Base-by-base conservation (phyloP, 2,329 filamentous ascomycete genomes). In the Colletotrichum melonis region DNA sequence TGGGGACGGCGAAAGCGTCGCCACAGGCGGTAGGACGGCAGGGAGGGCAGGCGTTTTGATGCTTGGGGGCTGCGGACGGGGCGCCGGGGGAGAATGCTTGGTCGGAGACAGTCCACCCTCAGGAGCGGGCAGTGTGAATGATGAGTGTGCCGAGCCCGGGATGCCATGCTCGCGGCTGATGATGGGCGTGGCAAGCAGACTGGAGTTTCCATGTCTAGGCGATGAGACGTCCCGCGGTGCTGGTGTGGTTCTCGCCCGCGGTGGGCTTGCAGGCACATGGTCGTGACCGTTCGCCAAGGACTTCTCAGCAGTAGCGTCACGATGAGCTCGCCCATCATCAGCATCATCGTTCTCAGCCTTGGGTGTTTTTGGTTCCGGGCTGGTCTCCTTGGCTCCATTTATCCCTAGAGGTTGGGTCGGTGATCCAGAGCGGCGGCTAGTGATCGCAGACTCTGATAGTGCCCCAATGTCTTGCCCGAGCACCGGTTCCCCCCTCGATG, bases 1-100 rank as follows among this genome's bases (percentile, higher is more conserved):
- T 2, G 88, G 87, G 55, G 87, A 89, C 0, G 91, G 91, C 11
- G 89, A 88, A 60, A 93, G 79, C 1, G 88, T 84, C 54, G 89
- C 86, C 2, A 87, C 80, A 0, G 91, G 91, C 5, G 91, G 91
- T 3, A 92, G 81, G 28, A 92, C 85, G 0, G 88, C 83, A 16
- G 84, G 79, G 22, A 30, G 79, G 78, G 49, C 71, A 24, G 73
- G 65, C 2, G 69, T 70, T 35, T 69, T 73, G 55, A 63, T 55
- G 30, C 66, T 69, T 12, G 74, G 54, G 16, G 74, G 67, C 30
- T 74, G 66, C 6, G 69, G 66, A 54, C 74, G 73, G 38, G 78
- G 77, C n/a, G 82, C 80, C 24, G 84, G 82, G 28, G 87, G 86
- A 19, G 87, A 88, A 66, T 87, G 85, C 77, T 90, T 90, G 32